Evolutionary conservation across 345 rosid genomes (phyloP).

Genomic region (Eucalyptus shirleyi): DNA sequence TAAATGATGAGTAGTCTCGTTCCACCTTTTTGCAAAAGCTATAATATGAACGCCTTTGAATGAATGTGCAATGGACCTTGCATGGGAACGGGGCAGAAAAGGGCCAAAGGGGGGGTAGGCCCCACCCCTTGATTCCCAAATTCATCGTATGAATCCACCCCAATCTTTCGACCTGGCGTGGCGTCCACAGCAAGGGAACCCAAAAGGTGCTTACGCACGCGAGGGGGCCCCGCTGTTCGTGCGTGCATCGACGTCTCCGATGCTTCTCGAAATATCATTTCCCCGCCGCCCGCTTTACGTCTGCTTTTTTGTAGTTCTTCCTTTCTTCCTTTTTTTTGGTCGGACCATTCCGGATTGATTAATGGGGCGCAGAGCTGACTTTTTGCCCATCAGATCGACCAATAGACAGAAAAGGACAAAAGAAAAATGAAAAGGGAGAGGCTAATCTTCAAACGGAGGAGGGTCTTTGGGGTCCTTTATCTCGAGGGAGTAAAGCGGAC

Average conservation of each 20-base stretch:
- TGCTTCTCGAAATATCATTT: neutral
- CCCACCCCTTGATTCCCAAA: neutral
- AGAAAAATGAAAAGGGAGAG: too few relatives aligned
- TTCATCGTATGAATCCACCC: neutral
- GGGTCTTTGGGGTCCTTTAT: neutral
- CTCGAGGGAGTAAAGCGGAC: neutral
- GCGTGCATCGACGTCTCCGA: neutral
- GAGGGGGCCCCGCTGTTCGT: neutral
- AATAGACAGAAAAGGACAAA: neutral
- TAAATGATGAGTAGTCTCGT: too few relatives aligned
- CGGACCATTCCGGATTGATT: neutral
- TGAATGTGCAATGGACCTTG: neutral
- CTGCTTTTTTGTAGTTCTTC: too few relatives aligned
- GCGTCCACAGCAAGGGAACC: neutral
- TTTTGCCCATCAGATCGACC: neutral
- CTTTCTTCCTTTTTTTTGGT: too few relatives aligned
- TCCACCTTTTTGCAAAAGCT: neutral
- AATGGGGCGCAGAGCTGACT: neutral
- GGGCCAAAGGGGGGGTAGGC: neutral
- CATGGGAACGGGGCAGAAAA: neutral
- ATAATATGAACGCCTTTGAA: neutral
- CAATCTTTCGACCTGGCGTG: neutral
- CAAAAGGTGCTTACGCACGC: neutral
- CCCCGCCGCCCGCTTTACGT: neutral
- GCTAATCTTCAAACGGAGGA: neutral